Conservation (phyloP, 768 basidiomycete species). For the Leccinum rimulosum region DNA sequence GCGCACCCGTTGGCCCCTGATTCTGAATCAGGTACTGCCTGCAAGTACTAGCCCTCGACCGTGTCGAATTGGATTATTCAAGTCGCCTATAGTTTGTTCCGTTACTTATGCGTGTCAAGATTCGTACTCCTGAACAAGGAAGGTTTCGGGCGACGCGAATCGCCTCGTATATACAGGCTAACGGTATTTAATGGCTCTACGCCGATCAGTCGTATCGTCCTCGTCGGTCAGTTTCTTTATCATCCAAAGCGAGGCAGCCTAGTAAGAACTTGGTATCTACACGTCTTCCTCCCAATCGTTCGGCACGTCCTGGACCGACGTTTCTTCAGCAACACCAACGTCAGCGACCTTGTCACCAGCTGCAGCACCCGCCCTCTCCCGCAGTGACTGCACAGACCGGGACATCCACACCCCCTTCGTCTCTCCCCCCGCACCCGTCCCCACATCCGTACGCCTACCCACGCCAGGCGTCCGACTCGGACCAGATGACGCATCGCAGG, state of each 20-base stretch:
- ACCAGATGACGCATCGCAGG: conserved; percentile 12
- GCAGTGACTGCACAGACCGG: conserved; percentile 18
- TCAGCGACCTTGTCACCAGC: neutral
- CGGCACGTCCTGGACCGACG: conserved; percentile 36
- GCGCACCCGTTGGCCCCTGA: too few species aligned
- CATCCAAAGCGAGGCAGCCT: neutral
- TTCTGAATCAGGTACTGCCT: too few species aligned
- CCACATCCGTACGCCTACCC: neutral
- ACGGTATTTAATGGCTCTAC: neutral
- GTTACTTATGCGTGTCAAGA: too few species aligned
- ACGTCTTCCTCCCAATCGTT: conserved; percentile 58
- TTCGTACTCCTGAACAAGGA: too few species aligned
- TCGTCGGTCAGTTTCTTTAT: neutral
- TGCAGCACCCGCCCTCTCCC: conserved; percentile 2
- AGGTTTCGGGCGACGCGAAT: too few species aligned
- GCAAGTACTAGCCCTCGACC: too few species aligned
- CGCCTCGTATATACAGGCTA: neutral
- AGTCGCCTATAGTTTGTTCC: too few species aligned
- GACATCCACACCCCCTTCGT: conserved; percentile 20
- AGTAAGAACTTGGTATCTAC: conserved; percentile 13
- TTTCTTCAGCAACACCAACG: neutral
- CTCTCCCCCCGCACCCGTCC: neutral
- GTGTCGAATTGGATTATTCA: too few species aligned
- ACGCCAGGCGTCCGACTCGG: conserved; percentile 1
- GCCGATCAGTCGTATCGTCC: neutral